Conservation (phyloP, 1,284 basidiomycete species). For the Tilletia caries region DNA sequence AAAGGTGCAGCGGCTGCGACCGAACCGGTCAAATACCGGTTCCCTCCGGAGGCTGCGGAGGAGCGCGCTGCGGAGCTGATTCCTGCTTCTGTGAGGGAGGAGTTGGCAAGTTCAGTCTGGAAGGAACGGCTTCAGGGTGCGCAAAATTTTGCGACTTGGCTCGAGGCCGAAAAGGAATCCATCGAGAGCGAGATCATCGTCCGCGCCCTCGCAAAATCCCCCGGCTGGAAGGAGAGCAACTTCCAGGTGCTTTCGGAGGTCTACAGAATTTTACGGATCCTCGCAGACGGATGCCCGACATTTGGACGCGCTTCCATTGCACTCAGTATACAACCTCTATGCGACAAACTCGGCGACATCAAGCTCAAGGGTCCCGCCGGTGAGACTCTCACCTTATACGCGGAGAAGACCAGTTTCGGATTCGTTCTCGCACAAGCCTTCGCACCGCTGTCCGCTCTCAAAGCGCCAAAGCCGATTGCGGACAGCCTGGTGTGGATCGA, state of each 20-base stretch:
- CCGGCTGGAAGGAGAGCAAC: constrained; percentile 95
- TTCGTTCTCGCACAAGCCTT: constrained; percentile 81
- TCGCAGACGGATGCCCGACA: constrained; percentile 74
- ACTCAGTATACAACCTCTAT: constrained; percentile 76
- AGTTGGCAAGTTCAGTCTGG: constrained; percentile 84
- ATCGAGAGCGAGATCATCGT: constrained; percentile 86
- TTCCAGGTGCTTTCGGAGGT: constrained; percentile 66
- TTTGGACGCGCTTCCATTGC: constrained; percentile 85
- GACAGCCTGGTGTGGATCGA: constrained; percentile 90
- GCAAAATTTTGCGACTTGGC: constrained; percentile 81
- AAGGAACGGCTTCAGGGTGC: constrained; percentile 83
- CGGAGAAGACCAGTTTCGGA: constrained; percentile 88
- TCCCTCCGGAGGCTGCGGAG: constrained; percentile 88
- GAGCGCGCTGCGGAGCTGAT: constrained; percentile 71
- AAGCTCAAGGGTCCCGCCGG: constrained; percentile 97
- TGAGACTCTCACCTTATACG: constrained; percentile 74
- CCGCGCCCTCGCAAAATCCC: constrained; percentile 82
- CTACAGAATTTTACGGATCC: constrained; percentile 56
- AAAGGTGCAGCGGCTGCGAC: constrained; percentile 61
- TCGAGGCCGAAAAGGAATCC: constrained; percentile 66
- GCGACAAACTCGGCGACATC: constrained; percentile 92
- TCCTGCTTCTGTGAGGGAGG: constrained; percentile 68
- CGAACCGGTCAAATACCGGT: constrained; percentile 86
- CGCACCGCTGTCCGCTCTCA: constrained; percentile 54
- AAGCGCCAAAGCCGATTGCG: constrained; percentile 93